Conservation (phyloP, 2,329 filamentous ascomycete genomes). For the Pseudopithomyces chartarum region DNA sequence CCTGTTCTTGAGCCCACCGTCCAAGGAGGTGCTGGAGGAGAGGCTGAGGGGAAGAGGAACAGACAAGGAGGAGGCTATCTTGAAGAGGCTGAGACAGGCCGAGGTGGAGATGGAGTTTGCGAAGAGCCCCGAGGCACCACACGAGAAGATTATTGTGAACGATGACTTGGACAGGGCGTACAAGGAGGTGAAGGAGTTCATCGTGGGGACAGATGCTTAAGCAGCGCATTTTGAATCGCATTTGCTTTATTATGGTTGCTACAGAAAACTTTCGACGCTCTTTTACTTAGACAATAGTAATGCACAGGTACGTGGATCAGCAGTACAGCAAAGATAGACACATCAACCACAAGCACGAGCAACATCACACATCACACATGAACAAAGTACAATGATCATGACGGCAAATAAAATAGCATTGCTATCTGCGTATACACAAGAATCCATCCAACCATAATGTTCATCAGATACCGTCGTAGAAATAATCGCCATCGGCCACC, state of each 20-base stretch:
- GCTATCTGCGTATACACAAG: slow-evolving; percentile 6
- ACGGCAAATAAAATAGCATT: background rate
- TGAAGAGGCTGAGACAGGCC: slow-evolving; percentile 54
- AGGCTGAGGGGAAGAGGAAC: slow-evolving; percentile 52
- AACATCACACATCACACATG: background rate
- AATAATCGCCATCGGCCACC: slow-evolving; percentile 48
- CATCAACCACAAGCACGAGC: background rate
- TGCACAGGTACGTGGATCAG: too few relatives aligned
- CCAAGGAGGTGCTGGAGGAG: slow-evolving; percentile 72
- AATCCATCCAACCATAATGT: slow-evolving; percentile 38
- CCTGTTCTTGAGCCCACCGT: slow-evolving; percentile 83
- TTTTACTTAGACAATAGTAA: too few relatives aligned
- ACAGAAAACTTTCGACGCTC: background rate
- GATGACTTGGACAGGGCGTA: slow-evolving; percentile 58
- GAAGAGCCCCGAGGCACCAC: slow-evolving; percentile 47
- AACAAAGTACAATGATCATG: background rate
- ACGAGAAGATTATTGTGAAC: slow-evolving; percentile 59
- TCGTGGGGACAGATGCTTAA: slow-evolving; percentile 48
- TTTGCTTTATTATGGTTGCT: background rate
- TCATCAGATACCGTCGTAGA: slow-evolving; percentile 56
- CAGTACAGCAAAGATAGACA: background rate
- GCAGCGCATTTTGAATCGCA: background rate
- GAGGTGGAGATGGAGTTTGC: slow-evolving; percentile 51
- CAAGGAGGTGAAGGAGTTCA: slow-evolving; percentile 55
- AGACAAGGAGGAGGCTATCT: slow-evolving; percentile 55